A percentile compares a stretch with the other conserved stretches of the same genome.
Evolutionary conservation across 306 rosid genomes (phyloP).

Genomic region (Boehmeria nivea): DNA sequence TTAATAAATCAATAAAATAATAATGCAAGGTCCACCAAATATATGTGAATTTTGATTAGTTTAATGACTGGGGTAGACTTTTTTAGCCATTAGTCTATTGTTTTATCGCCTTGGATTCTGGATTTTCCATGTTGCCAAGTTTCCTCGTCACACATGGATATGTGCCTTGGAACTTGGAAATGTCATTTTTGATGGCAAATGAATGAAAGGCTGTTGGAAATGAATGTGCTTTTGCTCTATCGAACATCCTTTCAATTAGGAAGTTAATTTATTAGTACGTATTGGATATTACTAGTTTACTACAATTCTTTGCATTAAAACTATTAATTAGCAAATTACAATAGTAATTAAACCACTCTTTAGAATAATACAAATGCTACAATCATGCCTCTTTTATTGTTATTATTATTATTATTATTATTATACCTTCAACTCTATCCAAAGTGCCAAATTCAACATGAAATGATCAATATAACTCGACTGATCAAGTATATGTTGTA

Average conservation of each 20-base stretch:
- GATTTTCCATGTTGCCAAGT: conserved; percentile 71
- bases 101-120: conserved; percentile 66
- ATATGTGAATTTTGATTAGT: conserved; percentile 3
- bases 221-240: neutral
- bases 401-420: too few relatives aligned
- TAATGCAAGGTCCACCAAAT: conserved; percentile 41
- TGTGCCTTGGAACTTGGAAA: conserved; percentile 11
- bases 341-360: too few relatives aligned
- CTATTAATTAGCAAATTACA: too few relatives aligned
- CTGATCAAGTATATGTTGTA: too few relatives aligned
- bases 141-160: conserved; percentile 69
- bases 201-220: neutral
- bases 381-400: too few relatives aligned
- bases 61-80: conserved; percentile 7
- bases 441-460: too few relatives aligned
- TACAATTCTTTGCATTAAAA: too few relatives aligned
- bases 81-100: conserved; percentile 6
- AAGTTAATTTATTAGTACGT: too few relatives aligned
- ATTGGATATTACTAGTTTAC: too few relatives aligned
- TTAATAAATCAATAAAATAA: conserved; percentile 27
- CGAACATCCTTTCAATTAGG: neutral
- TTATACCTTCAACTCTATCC: too few relatives aligned
- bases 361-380: too few relatives aligned
- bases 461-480: too few relatives aligned
- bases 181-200: neutral